Conservation (phyloP, 2,329 filamentous ascomycete species). For the Fusarium sp. region DNA sequence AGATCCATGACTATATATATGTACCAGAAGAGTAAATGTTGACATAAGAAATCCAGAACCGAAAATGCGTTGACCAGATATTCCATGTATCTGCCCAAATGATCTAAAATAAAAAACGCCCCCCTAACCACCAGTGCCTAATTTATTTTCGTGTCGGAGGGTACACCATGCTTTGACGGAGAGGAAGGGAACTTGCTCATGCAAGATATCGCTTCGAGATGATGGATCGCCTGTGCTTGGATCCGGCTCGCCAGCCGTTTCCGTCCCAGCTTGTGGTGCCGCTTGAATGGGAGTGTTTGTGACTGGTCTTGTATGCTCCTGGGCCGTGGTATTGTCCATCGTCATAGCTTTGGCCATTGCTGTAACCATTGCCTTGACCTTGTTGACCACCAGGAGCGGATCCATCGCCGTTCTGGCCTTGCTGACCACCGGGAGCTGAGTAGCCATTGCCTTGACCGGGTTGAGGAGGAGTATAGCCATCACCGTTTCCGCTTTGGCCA, state of each 20-base stretch:
- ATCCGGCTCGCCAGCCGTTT: conserved; percentile 21
- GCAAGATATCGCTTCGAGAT: conserved; percentile 36
- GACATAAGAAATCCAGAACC: conserved; percentile 26
- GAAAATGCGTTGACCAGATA: conserved; percentile 20
- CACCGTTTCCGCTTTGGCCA: conserved; percentile 2
- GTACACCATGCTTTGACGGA: conserved; percentile 29
- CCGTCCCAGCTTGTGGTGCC: conserved; percentile 22
- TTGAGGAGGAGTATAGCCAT: conserved; percentile 11
- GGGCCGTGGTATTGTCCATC: conserved; percentile 28
- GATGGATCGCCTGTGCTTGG: conserved; percentile 24
- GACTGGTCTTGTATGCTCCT: conserved; percentile 16
- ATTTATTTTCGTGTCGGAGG: conserved; percentile 6
- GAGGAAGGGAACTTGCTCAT: conserved; percentile 25
- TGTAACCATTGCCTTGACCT: not conserved
- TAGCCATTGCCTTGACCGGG: not conserved
- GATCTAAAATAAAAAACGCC: conserved; percentile 31
- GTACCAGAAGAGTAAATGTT: conserved; percentile 39
- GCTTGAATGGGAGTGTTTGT: conserved; percentile 7
- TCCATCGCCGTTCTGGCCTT: conserved; percentile 1
- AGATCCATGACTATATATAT: conserved; percentile 29
- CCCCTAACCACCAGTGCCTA: conserved; percentile 4
- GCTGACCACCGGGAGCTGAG: not conserved
- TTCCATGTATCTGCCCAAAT: conserved; percentile 13
- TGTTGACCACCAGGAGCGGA: conserved; percentile 10
- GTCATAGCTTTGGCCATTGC: conserved; percentile 14